Conservation (phyloP, 768 basidiomycete species). For the Russula vinacea region DNA sequence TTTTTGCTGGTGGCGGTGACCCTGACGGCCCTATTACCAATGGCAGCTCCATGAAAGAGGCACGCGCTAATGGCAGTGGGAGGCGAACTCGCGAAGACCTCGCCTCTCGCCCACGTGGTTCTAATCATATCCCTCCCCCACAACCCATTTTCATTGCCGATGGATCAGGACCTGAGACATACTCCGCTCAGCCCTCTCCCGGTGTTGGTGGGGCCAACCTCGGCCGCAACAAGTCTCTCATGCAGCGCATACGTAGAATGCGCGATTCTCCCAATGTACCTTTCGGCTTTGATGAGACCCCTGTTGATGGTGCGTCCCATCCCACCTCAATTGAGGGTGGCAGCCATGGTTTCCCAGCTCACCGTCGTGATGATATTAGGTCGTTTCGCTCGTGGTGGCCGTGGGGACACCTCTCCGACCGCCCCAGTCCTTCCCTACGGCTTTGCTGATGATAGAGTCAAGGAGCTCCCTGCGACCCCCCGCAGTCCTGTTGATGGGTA, state of each 20-base stretch:
- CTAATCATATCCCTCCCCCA: slow-evolving; percentile 70
- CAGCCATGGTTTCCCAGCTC: slow-evolving; percentile 51
- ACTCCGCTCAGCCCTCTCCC: slow-evolving; percentile 41
- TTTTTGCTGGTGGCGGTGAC: slow-evolving; percentile 73
- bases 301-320: slow-evolving; percentile 41
- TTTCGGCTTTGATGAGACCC: slow-evolving; percentile 47
- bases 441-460: slow-evolving; percentile 60
- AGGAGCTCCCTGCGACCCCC: slow-evolving; percentile 52
- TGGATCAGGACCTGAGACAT: slow-evolving; percentile 35
- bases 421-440: slow-evolving; percentile 54
- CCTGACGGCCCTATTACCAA: slow-evolving; percentile 57
- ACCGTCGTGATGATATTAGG: slow-evolving; percentile 69
- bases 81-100: slow-evolving; percentile 46
- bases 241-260: slow-evolving; percentile 88
- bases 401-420: slow-evolving; percentile 37
- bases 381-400: slow-evolving; percentile 54
- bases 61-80: slow-evolving; percentile 33
- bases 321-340: slow-evolving; percentile 43
- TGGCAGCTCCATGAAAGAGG: slow-evolving; percentile 5
- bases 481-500: slow-evolving; percentile 29
- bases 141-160: slow-evolving; percentile 67
- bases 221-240: slow-evolving; percentile 76
- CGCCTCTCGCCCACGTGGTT: slow-evolving; percentile 34
- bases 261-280: slow-evolving; percentile 83
- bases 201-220: slow-evolving; percentile 45